A percentile compares a stretch with the other conserved stretches of the same genome.
phyloP scores from a whole-genome alignment of 2,329 filamentous ascomycete genomes.

The Arthrobotrys iridis region DNA sequence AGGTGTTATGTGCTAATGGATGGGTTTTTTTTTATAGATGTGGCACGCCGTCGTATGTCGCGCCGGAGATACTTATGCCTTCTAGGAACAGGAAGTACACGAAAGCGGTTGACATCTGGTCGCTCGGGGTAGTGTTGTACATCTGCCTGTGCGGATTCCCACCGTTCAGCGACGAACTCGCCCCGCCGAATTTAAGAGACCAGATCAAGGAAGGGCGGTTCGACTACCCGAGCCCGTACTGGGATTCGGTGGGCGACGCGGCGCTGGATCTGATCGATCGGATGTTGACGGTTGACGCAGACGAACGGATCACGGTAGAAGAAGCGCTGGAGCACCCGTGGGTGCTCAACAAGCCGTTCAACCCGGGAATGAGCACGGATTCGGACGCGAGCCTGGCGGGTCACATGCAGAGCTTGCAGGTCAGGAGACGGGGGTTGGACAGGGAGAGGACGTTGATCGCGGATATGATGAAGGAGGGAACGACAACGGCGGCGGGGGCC shows the following conservation, averaged over 20 bases:
- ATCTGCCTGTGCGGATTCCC: constrained; percentile 97
- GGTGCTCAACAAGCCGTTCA: constrained; percentile 73
- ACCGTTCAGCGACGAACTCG: constrained; percentile 96
- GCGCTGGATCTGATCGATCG: constrained; percentile 92
- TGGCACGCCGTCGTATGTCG: constrained; percentile 72
- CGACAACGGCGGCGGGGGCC: neutral
- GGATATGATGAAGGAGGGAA: constrained; percentile 53
- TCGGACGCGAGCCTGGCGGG: constrained; percentile 75
- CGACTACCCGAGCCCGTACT: constrained; percentile 96
- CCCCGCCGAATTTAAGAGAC: constrained; percentile 67
- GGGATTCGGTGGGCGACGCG: constrained; percentile 85
- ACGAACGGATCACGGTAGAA: constrained; percentile 85
- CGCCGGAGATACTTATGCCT: constrained; percentile 90
- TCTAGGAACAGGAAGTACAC: constrained; percentile 86
- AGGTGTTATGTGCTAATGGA: no score
- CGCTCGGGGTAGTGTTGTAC: constrained; percentile 95
- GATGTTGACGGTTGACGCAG: constrained; percentile 90
- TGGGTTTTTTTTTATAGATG: constrained; percentile 39
- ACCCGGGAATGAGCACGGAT: constrained; percentile 85
- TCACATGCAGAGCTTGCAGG: constrained; percentile 81
- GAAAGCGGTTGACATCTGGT: constrained; percentile 95
- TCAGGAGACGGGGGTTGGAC: constrained; percentile 75
- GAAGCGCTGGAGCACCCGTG: constrained; percentile 92
- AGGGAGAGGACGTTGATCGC: constrained; percentile 84
- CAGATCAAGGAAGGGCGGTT: constrained; percentile 88